Evolutionary conservation across 1,284 basidiomycete genomes (phyloP), one percentile per base, ranked within the genome.

Genomic region (Microbotryum saponariae): DNA sequence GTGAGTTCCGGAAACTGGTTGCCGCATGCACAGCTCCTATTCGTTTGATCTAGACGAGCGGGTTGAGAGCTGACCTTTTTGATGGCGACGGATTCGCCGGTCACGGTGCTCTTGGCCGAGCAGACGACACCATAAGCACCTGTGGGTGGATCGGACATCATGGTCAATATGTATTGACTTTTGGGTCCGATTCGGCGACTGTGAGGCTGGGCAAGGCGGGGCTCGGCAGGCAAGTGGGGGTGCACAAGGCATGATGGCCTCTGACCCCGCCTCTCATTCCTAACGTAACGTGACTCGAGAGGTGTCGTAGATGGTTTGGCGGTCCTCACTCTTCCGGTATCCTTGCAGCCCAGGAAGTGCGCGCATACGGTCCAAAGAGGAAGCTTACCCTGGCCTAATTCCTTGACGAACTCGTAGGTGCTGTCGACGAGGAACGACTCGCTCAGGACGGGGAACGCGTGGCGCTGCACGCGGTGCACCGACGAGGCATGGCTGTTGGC

Each of bases 331-430:
- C 27, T 21, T 31, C 37, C 51, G 31, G 54, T n/a, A 45, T 51
- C 46, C 58, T 54, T 51, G 16, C 27, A 25, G 21, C 21, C 14
- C 7, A 16, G 46, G 27, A 42, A 51, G 42, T 12, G 6, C 23
- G 47, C 8, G 31, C 31, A 31, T 31, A 31, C 31, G 29, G 31
- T 25, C n/a, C 33, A 33, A 50, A 50, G 52, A 21, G 3, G 44
- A 42, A 27, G 49, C 59, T 54, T 47, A 64, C 91, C 91, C 75
- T 94, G 71, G 89, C 91, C 77, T 60, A 96, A 86, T 74, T 94
- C 92, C 78, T 96, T 97, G 76, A 92, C 88, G 74, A 89, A 92
- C 74, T 87, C 82, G 76, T 96, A 97, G 73, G 91, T 89, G 42
- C 87, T 82, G 74, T 96, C 91, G 71, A 97, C 90, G 64, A 65